phyloP scores from a whole-genome alignment of 306 rosid genomes.

The Bauhinia variegata region DNA sequence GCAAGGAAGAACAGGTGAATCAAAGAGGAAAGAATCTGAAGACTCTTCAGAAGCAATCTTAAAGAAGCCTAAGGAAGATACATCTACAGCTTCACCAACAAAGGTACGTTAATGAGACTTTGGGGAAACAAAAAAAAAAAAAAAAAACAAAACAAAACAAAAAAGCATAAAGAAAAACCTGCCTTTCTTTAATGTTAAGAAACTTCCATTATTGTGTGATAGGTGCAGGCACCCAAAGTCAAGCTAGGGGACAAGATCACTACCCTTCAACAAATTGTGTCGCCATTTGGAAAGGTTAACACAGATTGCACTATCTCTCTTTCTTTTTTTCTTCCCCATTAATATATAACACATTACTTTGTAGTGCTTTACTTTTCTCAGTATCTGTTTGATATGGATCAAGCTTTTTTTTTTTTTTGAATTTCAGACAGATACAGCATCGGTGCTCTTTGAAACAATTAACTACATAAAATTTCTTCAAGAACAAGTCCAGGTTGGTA shows the following conservation, averaged over 20 bases:
- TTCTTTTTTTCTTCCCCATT: not conserved
- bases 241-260: constrained; percentile 85
- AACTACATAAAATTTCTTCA: constrained; percentile 84
- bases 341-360: constrained; percentile 19
- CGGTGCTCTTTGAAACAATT: constrained; percentile 88
- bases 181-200: constrained; percentile 14
- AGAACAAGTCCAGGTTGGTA: constrained; percentile 81
- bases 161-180: constrained; percentile 4
- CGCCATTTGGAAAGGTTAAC: constrained; percentile 97
- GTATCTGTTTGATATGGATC: constrained; percentile 28
- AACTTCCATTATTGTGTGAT: constrained; percentile 39
- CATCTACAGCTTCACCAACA: constrained; percentile 56
- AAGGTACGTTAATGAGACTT: constrained; percentile 55
- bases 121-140: not conserved
- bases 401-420: constrained; percentile 5
- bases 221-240: constrained; percentile 91
- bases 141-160: too few species aligned
- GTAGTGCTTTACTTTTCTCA: constrained; percentile 45
- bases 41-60: constrained; percentile 62
- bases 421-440: constrained; percentile 94
- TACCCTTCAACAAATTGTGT: constrained; percentile 94
- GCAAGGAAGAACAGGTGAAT: constrained; percentile 58
- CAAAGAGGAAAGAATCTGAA: constrained; percentile 84
- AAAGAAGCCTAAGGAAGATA: constrained; percentile 73
- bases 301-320: constrained; percentile 27